Conservation (phyloP, 1,284 basidiomycete genomes). For the Apiotrichum gamsii region DNA sequence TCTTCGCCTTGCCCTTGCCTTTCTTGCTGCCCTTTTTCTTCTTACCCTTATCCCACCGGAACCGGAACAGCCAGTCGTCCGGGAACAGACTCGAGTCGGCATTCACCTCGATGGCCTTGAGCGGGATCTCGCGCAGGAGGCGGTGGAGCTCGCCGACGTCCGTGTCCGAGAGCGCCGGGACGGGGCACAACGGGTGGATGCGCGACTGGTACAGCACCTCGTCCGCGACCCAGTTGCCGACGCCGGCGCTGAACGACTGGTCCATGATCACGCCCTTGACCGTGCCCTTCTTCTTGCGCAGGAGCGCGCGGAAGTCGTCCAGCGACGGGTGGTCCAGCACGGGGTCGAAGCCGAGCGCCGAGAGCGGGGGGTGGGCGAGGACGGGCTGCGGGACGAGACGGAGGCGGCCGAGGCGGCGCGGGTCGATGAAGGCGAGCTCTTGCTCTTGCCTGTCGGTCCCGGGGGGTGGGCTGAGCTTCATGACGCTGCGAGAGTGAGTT, state of each 20-base stretch:
- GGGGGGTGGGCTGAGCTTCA: slow-evolving; percentile 35
- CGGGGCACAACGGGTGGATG: slow-evolving; percentile 68
- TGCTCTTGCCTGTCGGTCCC: slow-evolving; percentile 21
- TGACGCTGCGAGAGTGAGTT: slow-evolving; percentile 49
- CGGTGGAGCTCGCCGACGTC: slow-evolving; percentile 57
- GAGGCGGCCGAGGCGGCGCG: slow-evolving; percentile 66
- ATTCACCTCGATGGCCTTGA: slow-evolving; percentile 61
- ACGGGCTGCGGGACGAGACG: slow-evolving; percentile 58
- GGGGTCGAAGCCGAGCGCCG: slow-evolving; percentile 69
- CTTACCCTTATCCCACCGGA: slow-evolving; percentile 64
- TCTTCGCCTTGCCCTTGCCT: slow-evolving; percentile 7
- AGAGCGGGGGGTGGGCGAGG: slow-evolving; percentile 60
- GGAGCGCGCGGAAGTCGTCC: slow-evolving; percentile 53
- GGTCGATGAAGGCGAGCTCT: slow-evolving; percentile 44
- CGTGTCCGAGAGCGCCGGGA: slow-evolving; percentile 54
- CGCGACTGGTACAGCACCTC: slow-evolving; percentile 66
- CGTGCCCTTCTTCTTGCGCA: slow-evolving; percentile 60
- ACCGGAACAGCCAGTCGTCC: slow-evolving; percentile 47
- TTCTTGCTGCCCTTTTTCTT: slow-evolving; percentile 45
- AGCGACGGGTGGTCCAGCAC: slow-evolving; percentile 64
- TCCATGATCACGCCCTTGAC: slow-evolving; percentile 74
- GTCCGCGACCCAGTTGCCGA: slow-evolving; percentile 82
- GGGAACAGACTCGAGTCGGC: slow-evolving; percentile 69
- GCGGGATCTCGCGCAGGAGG: slow-evolving; percentile 58
- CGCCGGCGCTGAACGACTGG: slow-evolving; percentile 71